Evolutionary conservation across 139 green algal genomes (phyloP), one percentile per base, ranked within the genome.

Genomic region (Volvox reticuliferus): DNA sequence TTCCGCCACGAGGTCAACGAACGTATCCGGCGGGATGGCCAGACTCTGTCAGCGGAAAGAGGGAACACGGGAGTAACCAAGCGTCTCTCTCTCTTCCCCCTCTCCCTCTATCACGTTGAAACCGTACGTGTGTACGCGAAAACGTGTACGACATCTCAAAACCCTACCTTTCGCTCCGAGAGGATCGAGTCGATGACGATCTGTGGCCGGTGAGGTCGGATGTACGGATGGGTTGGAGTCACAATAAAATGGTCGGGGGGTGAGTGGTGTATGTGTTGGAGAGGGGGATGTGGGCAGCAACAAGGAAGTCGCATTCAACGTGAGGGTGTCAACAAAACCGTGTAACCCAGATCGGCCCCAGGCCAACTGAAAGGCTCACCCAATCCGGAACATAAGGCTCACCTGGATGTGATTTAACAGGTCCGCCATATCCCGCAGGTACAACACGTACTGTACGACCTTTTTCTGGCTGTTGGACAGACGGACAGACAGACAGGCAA

Each of bases 381-480:
- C n/a, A n/a, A n/a, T n/a, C n/a, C n/a, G n/a, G n/a, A n/a, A n/a
- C n/a, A n/a, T n/a, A n/a, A n/a, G 37, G 9, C 82, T 35, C 83
- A 88, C 79, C 88, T 94, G 88, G 26, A 94, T 94, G 69, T 92
- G 85, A 20, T n/a, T 37, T 61, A 94, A 36, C 55, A 94, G 85
- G 28, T 26, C 28, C 19, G 77, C 50, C 14, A 94, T 17, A 80
- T 94, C 84, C 28, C 85, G 61, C 79, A 89, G 50, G 73, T 33
- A 77, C 22, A 94, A 77, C 1, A 79, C 50, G 61, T 92, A 86
- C 77, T 82, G 44, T 63, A 92, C 44, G 14, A 94, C 88, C 21
- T 32, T 82, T 14, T 86, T 84, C 65, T 91, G 91, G 9, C 88
- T 94, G 67, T 55, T 9, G 44, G 22, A 33, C 24, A 82, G n/a